Evolutionary conservation across 1,139 yeast species (phyloP).

Genomic region (Scheffersomyces segobiensis): DNA sequence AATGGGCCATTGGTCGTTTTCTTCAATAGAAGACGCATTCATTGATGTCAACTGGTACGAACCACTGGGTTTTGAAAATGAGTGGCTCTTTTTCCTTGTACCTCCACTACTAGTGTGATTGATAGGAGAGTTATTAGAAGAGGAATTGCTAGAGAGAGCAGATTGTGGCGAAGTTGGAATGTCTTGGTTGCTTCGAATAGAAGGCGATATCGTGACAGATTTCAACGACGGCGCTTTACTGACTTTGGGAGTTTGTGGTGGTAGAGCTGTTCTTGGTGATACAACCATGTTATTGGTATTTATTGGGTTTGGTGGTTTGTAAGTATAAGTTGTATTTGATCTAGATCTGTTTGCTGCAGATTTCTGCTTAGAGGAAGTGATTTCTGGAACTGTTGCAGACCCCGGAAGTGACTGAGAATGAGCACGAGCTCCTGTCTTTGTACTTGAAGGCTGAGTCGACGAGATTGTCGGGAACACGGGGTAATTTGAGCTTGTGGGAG

Average conservation of each 20-base stretch:
- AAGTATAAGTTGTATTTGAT: slow-evolving; percentile 26
- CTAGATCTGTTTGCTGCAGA: slow-evolving; percentile 16
- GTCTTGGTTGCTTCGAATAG: slow-evolving; percentile 20
- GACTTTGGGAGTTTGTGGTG: slow-evolving; percentile 1
- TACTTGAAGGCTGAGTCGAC: not conserved
- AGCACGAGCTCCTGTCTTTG: slow-evolving; percentile 19
- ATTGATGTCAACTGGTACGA: not conserved
- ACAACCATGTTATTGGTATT: not conserved
- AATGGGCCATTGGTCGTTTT: slow-evolving; percentile 12
- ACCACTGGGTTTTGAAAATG: slow-evolving; percentile 4
- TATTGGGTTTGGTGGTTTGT: slow-evolving; percentile 13
- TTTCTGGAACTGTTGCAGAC: slow-evolving; percentile 10
- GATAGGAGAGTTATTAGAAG: slow-evolving; percentile 9
- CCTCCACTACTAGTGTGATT: slow-evolving; percentile 1
- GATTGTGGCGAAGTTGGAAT: slow-evolving; percentile 22
- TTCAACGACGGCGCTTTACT: slow-evolving; percentile 35
- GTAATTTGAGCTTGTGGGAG: not conserved
- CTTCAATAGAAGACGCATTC: slow-evolving; percentile 7
- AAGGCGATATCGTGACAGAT: slow-evolving; percentile 43
- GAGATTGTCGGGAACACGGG: not conserved
- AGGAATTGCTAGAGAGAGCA: slow-evolving; percentile 12
- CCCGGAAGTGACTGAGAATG: slow-evolving; percentile 39
- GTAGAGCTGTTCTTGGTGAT: slow-evolving; percentile 1
- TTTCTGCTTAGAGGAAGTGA: slow-evolving; percentile 2
- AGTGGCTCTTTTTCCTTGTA: slow-evolving; percentile 7